phyloP scores from a whole-genome alignment of 2,329 filamentous ascomycete genomes.

The Verticillium tricorpus region DNA sequence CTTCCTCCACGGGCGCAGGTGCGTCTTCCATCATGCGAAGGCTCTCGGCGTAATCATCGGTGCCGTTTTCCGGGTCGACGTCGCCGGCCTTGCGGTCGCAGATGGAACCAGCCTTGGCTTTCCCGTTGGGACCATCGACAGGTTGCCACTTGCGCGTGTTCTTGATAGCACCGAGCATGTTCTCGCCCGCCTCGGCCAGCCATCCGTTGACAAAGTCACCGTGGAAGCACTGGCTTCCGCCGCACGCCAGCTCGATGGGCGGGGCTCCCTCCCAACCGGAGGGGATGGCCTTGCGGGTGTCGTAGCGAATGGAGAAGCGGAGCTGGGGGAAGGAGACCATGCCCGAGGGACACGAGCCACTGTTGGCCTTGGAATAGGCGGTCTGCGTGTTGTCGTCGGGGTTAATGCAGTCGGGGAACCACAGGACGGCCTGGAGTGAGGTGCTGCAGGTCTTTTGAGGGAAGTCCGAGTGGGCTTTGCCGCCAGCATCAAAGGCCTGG shows the following conservation, averaged over 20 bases:
- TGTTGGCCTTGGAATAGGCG: conserved; percentile 11
- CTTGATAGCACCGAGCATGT: conserved; percentile 31
- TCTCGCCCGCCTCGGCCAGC: conserved; percentile 32
- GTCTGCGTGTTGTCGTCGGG: conserved; percentile 8
- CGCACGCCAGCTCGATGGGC: conserved; percentile 38
- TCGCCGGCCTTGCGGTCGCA: conserved; percentile 26
- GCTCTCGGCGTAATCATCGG: conserved; percentile 28
- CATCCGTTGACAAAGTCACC: conserved; percentile 42
- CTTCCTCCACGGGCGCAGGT: background rate
- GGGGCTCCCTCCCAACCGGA: conserved; percentile 40
- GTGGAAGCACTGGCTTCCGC: conserved; percentile 32
- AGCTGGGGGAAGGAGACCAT: conserved; percentile 42
- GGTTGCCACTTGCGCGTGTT: conserved; percentile 12
- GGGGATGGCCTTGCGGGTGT: conserved; percentile 33
- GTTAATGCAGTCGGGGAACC: conserved; percentile 18
- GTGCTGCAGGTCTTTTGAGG: conserved; percentile 18
- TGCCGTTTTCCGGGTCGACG: conserved; percentile 29
- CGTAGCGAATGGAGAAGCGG: conserved; percentile 41
- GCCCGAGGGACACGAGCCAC: conserved; percentile 28
- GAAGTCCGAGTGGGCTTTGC: conserved; percentile 7
- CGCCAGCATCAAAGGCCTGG: conserved; percentile 7
- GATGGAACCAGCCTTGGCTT: conserved; percentile 16
- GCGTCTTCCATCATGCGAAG: conserved; percentile 6
- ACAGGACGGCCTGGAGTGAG: conserved; percentile 17
- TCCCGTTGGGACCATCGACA: conserved; percentile 27